Base-by-base conservation (phyloP, 2,329 filamentous ascomycete species). In the Tolypocladium nubicola region DNA sequence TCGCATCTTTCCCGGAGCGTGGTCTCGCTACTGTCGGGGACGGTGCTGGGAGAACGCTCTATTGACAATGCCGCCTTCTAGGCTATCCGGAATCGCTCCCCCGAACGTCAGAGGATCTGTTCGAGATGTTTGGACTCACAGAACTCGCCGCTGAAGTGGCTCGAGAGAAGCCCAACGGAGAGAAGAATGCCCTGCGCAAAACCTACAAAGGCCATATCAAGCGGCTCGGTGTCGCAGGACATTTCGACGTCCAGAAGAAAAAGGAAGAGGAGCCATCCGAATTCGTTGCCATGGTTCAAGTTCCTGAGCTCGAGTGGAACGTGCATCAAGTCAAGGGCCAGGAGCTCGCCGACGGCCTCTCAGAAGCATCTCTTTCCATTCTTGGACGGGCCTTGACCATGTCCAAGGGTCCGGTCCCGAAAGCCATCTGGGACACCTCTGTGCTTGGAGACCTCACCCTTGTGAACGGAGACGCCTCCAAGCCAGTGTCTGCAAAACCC, bases 191-290 rank as follows among this genome's bases (percentile, higher is more conserved):
- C 61, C 74, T 87, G 53, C 79, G 84, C 33, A 86, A 86, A 68
- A 86, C 83, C 19, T 87, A 86, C 74, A 87, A 87, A 70, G 83
- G 83, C 55, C 82, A 86, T 62, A 83, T 87, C 68, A 86, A 86
- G 74, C 79, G 78, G 52, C 72, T 86, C 38, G 82, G 81, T 40
- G 75, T 87, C 33, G 79, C 78, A 56, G 84, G 84, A 11, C 79
- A 83, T 59, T 87, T 85, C 63, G 83, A 86, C 63, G 71, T 72
- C 19, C 68, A 70, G 56, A 84, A 83, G 71, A 80, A 81, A 63
- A 80, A 83, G 47, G 71, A 75, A 23, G 73, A 77, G 41, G 75
- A 75, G 9, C 74, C 75, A 0, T 76, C 79, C 35, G 77, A 81
- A n/a, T 77, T 86, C 56, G 69, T 79, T 62, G 71, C 73, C 43